Evolutionary conservation across 139 green algal species (phyloP).

Genomic region (Edaphochlamys debaryana): DNA sequence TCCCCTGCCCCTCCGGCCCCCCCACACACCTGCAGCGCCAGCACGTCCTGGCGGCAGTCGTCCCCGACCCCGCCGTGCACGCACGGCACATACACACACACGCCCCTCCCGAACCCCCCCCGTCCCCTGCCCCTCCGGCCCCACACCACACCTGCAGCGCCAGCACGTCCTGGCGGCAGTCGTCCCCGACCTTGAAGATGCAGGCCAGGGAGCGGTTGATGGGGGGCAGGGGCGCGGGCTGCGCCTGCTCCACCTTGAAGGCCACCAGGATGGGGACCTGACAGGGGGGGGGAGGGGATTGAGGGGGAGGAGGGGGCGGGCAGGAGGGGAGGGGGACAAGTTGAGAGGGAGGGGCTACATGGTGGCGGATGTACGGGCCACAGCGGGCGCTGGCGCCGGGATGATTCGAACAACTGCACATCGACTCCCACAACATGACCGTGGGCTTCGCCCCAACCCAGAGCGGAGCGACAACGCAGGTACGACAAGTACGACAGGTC

Average conservation of each 20-base stretch:
- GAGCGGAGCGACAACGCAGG: too few relatives aligned
- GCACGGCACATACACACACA: too few relatives aligned
- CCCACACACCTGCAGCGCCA: constrained; percentile 96
- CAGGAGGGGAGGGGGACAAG: too few relatives aligned
- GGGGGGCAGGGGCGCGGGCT: constrained; percentile 15
- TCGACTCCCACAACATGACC: too few relatives aligned
- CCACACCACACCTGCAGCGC: constrained; percentile 94
- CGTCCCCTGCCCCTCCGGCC: not conserved
- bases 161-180: constrained; percentile 97
- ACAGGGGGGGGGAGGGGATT: not conserved
- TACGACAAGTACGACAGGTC: too few relatives aligned
- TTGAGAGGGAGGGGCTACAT: too few relatives aligned
- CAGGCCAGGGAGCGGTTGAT: constrained; percentile 59
- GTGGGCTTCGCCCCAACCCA: too few relatives aligned
- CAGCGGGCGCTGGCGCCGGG: too few relatives aligned
- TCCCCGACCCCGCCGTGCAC: too few relatives aligned
- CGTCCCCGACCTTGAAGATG: constrained; percentile 98
- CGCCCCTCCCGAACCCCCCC: too few relatives aligned
- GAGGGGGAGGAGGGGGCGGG: not conserved
- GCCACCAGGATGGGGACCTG: constrained; percentile 93
- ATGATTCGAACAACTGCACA: too few relatives aligned
- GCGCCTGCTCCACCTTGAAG: constrained; percentile 78
- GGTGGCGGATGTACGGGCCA: too few relatives aligned
- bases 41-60: constrained; percentile 96
- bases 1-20: not conserved